Conservation (phyloP, 108 stramenopile genomes). For the Pinguiococcus pyrenoidosus region DNA sequence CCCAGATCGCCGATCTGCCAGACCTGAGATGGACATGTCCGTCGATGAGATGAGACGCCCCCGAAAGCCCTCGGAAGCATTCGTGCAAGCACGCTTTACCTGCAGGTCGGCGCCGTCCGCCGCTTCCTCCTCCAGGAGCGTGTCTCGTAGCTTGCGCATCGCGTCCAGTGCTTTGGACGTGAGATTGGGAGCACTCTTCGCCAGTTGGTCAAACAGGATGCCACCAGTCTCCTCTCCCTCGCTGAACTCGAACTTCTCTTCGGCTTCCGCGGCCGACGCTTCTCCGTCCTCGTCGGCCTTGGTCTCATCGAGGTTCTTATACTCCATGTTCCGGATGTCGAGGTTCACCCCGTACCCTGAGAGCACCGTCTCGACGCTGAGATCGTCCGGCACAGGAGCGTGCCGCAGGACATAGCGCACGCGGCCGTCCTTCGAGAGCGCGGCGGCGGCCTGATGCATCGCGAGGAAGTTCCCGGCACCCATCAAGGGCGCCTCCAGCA, state of each 20-base stretch:
- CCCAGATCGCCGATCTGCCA: constrained; percentile 29
- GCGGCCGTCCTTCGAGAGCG: not conserved
- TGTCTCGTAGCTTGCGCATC: constrained; percentile 4
- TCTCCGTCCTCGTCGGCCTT: constrained; percentile 8
- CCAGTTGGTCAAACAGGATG: constrained; percentile 13
- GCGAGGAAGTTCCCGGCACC: no score
- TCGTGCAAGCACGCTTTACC: no score
- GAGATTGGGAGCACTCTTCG: constrained; percentile 10
- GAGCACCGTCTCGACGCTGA: constrained; percentile 6
- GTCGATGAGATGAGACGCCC: not conserved
- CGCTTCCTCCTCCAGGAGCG: constrained; percentile 15
- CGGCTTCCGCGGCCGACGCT: not conserved
- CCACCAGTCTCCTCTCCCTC: constrained; percentile 14
- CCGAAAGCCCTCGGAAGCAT: not conserved
- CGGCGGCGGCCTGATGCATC: constrained; percentile 8
- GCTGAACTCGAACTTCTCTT: not conserved
- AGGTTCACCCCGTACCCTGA: constrained; percentile 42
- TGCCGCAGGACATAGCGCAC: constrained; percentile 24
- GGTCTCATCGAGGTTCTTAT: constrained; percentile 36
- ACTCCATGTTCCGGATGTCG: constrained; percentile 54
- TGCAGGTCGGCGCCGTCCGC: not conserved
- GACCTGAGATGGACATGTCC: constrained; percentile 1
- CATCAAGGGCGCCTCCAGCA: no score
- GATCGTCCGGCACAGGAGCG: constrained; percentile 2
- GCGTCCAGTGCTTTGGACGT: no score